phyloP scores from a whole-genome alignment of 805 yeast species.

The Saturnispora sekii region DNA sequence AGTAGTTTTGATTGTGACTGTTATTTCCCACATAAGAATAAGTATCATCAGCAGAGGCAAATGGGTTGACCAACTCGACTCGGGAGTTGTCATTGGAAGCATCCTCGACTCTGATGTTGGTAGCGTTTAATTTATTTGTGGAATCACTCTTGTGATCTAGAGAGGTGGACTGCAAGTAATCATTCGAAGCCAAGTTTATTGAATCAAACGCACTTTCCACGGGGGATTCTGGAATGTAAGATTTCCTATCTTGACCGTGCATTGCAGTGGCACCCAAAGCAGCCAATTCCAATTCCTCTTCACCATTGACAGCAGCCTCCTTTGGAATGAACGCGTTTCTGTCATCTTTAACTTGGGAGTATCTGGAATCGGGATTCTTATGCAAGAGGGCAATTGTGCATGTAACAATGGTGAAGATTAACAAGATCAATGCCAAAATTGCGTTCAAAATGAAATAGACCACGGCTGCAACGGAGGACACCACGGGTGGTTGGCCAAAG shows the following conservation, averaged over 20 bases:
- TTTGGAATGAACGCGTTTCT: slow-evolving; percentile 89
- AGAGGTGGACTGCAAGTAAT: not conserved
- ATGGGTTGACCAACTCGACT: slow-evolving; percentile 9
- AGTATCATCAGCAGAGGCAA: slow-evolving; percentile 6
- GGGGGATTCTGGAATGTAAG: slow-evolving; percentile 6
- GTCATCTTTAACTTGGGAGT: slow-evolving; percentile 95
- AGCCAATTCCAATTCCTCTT: slow-evolving; percentile 51
- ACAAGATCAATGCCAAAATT: slow-evolving; percentile 67
- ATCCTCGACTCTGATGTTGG: not conserved
- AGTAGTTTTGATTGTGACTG: not conserved
- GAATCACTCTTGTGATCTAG: not conserved
- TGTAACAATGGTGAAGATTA: slow-evolving; percentile 79
- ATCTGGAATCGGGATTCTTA: slow-evolving; percentile 90
- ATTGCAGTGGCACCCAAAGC: slow-evolving; percentile 65
- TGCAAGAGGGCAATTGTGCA: slow-evolving; percentile 76
- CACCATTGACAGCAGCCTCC: slow-evolving; percentile 32
- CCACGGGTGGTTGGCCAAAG: slow-evolving; percentile 76
- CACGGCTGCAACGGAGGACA: slow-evolving; percentile 86
- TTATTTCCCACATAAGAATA: not conserved
- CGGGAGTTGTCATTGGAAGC: slow-evolving; percentile 7
- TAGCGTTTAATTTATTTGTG: not conserved
- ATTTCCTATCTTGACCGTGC: slow-evolving; percentile 45
- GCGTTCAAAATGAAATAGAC: slow-evolving; percentile 88
- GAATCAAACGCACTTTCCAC: slow-evolving; percentile 6
- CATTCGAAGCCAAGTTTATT: slow-evolving; percentile 5